phyloP scores from a whole-genome alignment of 176 grass and related monocot genomes.

The Paspalum notatum region DNA sequence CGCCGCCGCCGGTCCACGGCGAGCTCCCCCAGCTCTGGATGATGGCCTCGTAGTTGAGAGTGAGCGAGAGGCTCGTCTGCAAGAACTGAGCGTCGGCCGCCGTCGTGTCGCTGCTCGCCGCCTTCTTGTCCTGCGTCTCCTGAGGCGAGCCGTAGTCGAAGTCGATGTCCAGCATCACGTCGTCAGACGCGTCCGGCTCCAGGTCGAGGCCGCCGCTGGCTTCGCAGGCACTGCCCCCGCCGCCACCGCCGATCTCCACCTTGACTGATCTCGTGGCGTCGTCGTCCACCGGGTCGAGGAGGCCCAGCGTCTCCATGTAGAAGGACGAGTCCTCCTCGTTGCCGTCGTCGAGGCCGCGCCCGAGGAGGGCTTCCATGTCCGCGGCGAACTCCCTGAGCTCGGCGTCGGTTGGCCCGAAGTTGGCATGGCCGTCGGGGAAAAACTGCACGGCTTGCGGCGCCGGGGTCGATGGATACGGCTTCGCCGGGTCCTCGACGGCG shows the following conservation, averaged over 20 bases:
- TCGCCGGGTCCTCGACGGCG: slow-evolving; percentile 33
- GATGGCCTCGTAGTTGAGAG: slow-evolving; percentile 83
- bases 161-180: slow-evolving; percentile 72
- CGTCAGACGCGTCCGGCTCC: slow-evolving; percentile 52
- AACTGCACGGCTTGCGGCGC: not conserved
- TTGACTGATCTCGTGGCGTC: slow-evolving; percentile 38
- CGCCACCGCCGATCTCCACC: slow-evolving; percentile 38
- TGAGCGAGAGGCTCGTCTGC: slow-evolving; percentile 52
- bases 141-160: slow-evolving; percentile 68
- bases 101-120: not conserved
- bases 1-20: slow-evolving; percentile 73
- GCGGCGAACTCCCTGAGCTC: slow-evolving; percentile 89
- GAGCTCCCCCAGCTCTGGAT: slow-evolving; percentile 73
- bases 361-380: slow-evolving; percentile 87
- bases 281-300: slow-evolving; percentile 42
- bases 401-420: slow-evolving; percentile 66
- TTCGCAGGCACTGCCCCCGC: not conserved
- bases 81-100: not conserved
- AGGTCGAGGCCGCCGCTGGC: slow-evolving; percentile 28
- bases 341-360: slow-evolving; percentile 54
- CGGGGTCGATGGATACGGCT: not conserved
- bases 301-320: slow-evolving; percentile 61
- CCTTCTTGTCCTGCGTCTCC: slow-evolving; percentile 32
- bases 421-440: slow-evolving; percentile 25
- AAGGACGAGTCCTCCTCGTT: slow-evolving; percentile 59